Evolutionary conservation across 139 green algal species (phyloP).

Genomic region (Chlorella sp.): DNA sequence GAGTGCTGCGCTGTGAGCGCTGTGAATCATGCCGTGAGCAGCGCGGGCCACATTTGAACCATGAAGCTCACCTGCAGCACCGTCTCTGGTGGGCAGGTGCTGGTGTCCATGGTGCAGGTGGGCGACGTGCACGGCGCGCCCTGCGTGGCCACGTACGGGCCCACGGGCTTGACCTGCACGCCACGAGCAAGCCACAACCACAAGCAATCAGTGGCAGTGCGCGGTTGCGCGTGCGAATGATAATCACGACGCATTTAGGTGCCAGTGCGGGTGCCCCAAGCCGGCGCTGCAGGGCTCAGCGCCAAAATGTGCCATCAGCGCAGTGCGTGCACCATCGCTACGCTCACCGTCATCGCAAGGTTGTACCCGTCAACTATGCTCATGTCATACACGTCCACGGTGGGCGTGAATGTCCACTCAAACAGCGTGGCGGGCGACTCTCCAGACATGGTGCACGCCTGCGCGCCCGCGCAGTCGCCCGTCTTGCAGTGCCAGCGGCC

Average conservation of each 20-base stretch:
- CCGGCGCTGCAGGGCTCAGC: neutral
- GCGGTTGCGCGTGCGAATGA: neutral
- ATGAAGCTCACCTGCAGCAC: neutral
- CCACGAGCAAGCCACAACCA: neutral
- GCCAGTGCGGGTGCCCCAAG: neutral
- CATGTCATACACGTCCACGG: neutral
- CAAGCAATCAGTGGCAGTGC: neutral
- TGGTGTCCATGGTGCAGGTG: neutral
- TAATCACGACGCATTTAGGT: neutral
- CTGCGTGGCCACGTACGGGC: neutral
- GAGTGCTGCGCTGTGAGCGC: too few species aligned
- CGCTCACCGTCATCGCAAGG: neutral
- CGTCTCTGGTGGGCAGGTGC: neutral
- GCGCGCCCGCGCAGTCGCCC: neutral
- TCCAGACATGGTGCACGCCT: neutral
- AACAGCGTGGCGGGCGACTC: neutral
- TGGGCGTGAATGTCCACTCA: neutral
- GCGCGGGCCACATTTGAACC: too few species aligned
- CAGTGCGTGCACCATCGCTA: neutral
- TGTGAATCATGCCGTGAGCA: too few species aligned
- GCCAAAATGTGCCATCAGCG: neutral
- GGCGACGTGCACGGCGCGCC: neutral
- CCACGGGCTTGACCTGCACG: neutral
- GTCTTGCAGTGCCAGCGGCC: neutral
- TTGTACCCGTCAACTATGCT: neutral